Evolutionary conservation across 805 yeast genomes (phyloP), one percentile per base, ranked within the genome.

Genomic region (Yarrowia porcina): DNA sequence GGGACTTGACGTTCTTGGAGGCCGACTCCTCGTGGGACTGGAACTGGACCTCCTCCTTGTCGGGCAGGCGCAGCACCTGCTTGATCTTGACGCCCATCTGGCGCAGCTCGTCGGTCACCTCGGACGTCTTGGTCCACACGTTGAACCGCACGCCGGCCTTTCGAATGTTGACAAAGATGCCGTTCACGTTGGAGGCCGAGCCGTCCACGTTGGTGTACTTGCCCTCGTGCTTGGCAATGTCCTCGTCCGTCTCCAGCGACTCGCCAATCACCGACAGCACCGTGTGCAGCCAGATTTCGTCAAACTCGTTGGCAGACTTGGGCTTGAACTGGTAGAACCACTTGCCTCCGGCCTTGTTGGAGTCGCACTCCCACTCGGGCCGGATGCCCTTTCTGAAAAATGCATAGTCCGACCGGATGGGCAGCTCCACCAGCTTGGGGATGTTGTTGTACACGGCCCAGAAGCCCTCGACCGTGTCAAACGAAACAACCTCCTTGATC

Each of bases 341-440:
- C 79, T 89, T 90, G 72, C 99, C 99, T 73, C 99, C 99, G 69
- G 86, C 82, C 65, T 89, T 76, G 77, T 94, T 94, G 67, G 84
- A 83, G 62, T 79, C 81, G 76, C 94, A 98, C 81, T 94, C 99
- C 99, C 99, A 94, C 82, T 94, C 98, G 63, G 99, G 99, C 76
- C 90, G 88, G 71, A 94, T 85, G 64, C 91, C 96, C 74, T 88
- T 89, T 79, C 93, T 88, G 82, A 94, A 94, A 72, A 93, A 84
- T 75, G 94, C 96, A 79, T 93, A 93, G 77, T 94, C 98, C 12
- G 97, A 89, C 76, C 87, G 89, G 71, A 87, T 73, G 69, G 98
- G 98, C 73, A 94, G 82, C 73, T 91, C 97, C 66, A 85, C 84
- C 59, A 96, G 97, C 70, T 85, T 85, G 68, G 98, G 98, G 70